Percentiles rank a stretch among this genome's conserved stretches.
Evolutionary conservation across 2,329 filamentous ascomycete species (phyloP).

Genomic region (Trichoderma oligosporum): DNA sequence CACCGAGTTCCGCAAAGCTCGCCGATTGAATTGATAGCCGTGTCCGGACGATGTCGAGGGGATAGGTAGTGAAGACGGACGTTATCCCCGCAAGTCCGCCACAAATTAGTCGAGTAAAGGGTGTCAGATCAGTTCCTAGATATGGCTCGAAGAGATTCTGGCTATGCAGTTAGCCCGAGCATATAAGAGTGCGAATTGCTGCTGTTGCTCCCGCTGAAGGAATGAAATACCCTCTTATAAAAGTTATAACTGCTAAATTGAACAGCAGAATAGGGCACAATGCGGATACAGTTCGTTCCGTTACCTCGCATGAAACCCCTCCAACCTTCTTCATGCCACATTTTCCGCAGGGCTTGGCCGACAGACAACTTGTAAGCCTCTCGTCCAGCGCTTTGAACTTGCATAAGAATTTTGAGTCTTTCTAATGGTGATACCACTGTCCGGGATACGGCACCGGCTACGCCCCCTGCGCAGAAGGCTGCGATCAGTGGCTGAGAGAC

Average conservation of each 20-base stretch:
- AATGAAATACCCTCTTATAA: conserved; percentile 71
- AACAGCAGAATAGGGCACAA: conserved; percentile 95
- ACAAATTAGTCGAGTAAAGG: conserved; percentile 76
- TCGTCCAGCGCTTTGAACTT: conserved; percentile 85
- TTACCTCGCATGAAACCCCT: conserved; percentile 96
- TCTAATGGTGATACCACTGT: conserved; percentile 96
- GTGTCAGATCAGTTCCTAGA: conserved; percentile 68
- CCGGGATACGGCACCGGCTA: conserved; percentile 93
- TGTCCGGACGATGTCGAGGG: conserved; percentile 94
- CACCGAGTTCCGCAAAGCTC: conserved; percentile 77
- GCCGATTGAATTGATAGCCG: conserved; percentile 95
- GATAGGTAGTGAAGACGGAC: conserved; percentile 91
- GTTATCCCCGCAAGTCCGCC: conserved; percentile 91
- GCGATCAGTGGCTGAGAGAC: conserved; percentile 82
- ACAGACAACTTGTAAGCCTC: conserved; percentile 94
- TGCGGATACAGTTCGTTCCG: conserved; percentile 96
- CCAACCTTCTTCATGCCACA: conserved; percentile 97
- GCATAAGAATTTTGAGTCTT: conserved; percentile 94
- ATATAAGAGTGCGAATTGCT: background rate
- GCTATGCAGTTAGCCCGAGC: background rate
- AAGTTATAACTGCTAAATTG: conserved; percentile 98
- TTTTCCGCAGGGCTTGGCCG: conserved; percentile 82
- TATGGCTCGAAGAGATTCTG: conserved; percentile 71
- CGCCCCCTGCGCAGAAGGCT: conserved; percentile 88
- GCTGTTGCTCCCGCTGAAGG: background rate